These are phyloP conservation scores for Trametes cinnabarina DNA, from an alignment of 768 basidiomycete genomes.

Conservation along the genomic window DNA sequence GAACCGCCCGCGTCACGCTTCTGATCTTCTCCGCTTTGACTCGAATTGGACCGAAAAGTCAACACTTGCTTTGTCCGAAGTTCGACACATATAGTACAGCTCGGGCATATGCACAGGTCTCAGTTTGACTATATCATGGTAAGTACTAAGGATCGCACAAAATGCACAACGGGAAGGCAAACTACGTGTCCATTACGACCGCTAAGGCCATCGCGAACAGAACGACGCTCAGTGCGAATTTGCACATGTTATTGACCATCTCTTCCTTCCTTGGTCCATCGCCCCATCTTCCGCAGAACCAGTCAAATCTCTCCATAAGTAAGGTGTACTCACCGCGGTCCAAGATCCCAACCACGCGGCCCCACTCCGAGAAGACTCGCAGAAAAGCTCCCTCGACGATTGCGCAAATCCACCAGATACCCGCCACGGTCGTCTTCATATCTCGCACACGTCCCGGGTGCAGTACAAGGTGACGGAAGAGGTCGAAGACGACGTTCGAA, in stretches of 20 bases:
- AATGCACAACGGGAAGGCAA: too few relatives aligned
- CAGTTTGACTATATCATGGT: too few relatives aligned
- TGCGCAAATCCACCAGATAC: slow-evolving; percentile 41
- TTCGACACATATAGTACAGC: too few relatives aligned
- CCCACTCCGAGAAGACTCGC: slow-evolving; percentile 50
- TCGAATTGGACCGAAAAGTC: neutral
- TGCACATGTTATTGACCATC: slow-evolving; percentile 38
- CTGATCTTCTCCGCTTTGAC: neutral
- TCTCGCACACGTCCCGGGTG: slow-evolving; percentile 35
- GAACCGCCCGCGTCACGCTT: slow-evolving; percentile 4
- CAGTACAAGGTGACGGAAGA: slow-evolving; percentile 46
- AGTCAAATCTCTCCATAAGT: slow-evolving; percentile 50
- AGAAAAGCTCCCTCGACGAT: slow-evolving; percentile 50
- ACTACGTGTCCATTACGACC: neutral
- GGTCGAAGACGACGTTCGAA: slow-evolving; percentile 47
- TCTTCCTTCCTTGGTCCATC: slow-evolving; percentile 45
- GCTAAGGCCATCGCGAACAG: neutral
- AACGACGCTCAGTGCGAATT: slow-evolving; percentile 19
- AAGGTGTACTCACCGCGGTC: slow-evolving; percentile 39
- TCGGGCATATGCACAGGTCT: neutral
- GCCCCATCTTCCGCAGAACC: slow-evolving; percentile 46
- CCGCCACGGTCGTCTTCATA: slow-evolving; percentile 36
- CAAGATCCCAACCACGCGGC: slow-evolving; percentile 44
- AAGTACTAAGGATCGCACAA: too few relatives aligned
- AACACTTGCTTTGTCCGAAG: neutral